A percentile compares a stretch with the other conserved stretches of the same genome.
phyloP scores from a whole-genome alignment of 768 basidiomycete genomes.

The Trametes coccinea region DNA sequence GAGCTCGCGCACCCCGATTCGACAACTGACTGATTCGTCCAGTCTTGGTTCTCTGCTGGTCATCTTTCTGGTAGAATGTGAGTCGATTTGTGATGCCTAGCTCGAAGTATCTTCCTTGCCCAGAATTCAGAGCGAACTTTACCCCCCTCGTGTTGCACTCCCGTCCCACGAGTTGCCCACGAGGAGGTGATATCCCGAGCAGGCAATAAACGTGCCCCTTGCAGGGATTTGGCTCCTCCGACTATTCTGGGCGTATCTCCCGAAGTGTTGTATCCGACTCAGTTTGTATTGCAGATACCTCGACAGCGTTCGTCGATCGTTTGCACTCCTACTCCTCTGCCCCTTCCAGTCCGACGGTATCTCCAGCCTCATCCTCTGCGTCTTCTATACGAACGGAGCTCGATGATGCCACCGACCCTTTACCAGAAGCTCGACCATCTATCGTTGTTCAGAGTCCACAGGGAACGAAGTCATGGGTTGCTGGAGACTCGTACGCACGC shows the following conservation, averaged over 20 bases:
- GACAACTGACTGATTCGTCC: conserved; percentile 14
- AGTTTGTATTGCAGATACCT: conserved; percentile 50
- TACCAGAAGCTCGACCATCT: conserved; percentile 1
- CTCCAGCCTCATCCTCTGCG: conserved; percentile 9
- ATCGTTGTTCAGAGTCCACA: conserved; percentile 4
- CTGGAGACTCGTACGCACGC: background rate
- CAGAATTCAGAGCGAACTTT: too few species aligned
- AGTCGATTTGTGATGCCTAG: conserved; percentile 28
- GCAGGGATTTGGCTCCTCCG: too few species aligned
- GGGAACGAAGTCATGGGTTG: background rate
- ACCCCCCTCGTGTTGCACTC: too few species aligned
- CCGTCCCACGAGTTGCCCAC: too few species aligned
- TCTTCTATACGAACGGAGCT: conserved; percentile 14
- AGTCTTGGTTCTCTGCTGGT: conserved; percentile 64
- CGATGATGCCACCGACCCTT: background rate
- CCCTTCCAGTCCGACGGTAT: conserved; percentile 29
- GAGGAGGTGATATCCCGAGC: too few species aligned
- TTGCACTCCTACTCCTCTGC: conserved; percentile 62
- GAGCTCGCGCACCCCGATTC: background rate
- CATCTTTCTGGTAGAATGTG: conserved; percentile 84
- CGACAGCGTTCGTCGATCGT: conserved; percentile 72
- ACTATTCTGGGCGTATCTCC: too few species aligned
- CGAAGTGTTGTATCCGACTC: too few species aligned
- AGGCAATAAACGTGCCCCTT: too few species aligned
- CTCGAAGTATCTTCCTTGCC: too few species aligned